Evolutionary conservation across 805 yeast genomes (phyloP).

Genomic region (Tetrapisispora fleetii): DNA sequence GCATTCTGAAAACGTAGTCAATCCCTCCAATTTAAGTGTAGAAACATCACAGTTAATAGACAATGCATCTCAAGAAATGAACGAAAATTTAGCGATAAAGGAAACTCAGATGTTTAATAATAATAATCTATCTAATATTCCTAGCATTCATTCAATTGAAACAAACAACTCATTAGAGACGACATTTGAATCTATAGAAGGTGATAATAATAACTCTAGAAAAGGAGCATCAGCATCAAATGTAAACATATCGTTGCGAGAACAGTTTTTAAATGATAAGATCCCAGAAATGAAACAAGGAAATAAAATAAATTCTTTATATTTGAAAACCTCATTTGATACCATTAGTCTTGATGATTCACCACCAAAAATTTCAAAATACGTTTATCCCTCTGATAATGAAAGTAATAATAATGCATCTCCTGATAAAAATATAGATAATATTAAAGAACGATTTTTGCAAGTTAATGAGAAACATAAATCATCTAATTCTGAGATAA

Average conservation of each 20-base stretch:
- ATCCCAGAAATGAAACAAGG: not conserved
- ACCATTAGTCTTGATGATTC: not conserved
- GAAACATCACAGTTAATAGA: slow-evolving; percentile 18
- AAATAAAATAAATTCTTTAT: not conserved
- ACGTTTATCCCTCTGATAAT: slow-evolving; percentile 23
- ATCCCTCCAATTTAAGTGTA: slow-evolving; percentile 9
- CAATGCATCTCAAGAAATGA: slow-evolving; percentile 17
- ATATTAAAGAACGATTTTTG: slow-evolving; percentile 23
- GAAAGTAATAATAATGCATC: slow-evolving; percentile 23
- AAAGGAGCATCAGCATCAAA: not conserved
- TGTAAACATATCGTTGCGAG: slow-evolving; percentile 5
- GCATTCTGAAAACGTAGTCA: not conserved
- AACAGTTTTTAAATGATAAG: slow-evolving; percentile 4
- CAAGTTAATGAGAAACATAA: slow-evolving; percentile 5
- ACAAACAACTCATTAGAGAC: slow-evolving; percentile 14
- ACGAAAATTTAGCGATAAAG: not conserved
- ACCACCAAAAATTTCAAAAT: slow-evolving; percentile 4
- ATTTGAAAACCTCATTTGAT: not conserved
- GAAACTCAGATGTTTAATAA: not conserved
- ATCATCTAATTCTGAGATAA: not conserved
- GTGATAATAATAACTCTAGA: too few relatives aligned
- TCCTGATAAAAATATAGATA: slow-evolving; percentile 26
- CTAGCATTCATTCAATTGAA: slow-evolving; percentile 24
- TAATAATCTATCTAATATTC: slow-evolving; percentile 16
- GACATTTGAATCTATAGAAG: not conserved